phyloP scores from a whole-genome alignment of 2,329 filamentous ascomycete genomes.

The Aspergillus caelatus region DNA sequence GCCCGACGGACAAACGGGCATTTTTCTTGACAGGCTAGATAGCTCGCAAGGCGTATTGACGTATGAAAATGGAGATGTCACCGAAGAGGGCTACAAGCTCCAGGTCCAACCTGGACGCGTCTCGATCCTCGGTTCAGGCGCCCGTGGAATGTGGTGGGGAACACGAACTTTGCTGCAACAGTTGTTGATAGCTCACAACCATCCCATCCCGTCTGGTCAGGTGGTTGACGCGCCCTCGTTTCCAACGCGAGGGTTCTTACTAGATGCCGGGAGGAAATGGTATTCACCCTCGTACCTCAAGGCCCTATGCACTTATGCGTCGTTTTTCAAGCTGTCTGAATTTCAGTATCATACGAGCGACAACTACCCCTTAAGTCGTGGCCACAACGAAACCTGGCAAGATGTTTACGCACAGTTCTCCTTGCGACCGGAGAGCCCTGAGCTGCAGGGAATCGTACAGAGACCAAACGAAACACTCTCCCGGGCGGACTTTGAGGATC shows the following conservation, averaged over 20 bases:
- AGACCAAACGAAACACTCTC: slow-evolving; percentile 60
- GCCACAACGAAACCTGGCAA: slow-evolving; percentile 51
- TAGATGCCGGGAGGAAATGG: slow-evolving; percentile 60
- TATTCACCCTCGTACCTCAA: slow-evolving; percentile 58
- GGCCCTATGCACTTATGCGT: slow-evolving; percentile 63
- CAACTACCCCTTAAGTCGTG: slow-evolving; percentile 56
- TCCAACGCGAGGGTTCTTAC: slow-evolving; percentile 52
- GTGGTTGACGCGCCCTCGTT: slow-evolving; percentile 56
- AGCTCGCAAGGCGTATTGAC: slow-evolving; percentile 30
- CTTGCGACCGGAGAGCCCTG: slow-evolving; percentile 53
- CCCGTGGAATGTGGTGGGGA: slow-evolving; percentile 62
- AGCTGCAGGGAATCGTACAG: slow-evolving; percentile 54
- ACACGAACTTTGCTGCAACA: slow-evolving; percentile 59
- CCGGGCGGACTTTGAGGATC: slow-evolving; percentile 52
- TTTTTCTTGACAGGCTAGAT: slow-evolving; percentile 44
- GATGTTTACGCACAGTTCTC: slow-evolving; percentile 60
- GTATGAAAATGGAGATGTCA: slow-evolving; percentile 52
- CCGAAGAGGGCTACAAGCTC: slow-evolving; percentile 56
- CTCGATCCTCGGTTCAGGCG: slow-evolving; percentile 55
- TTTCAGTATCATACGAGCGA: slow-evolving; percentile 63
- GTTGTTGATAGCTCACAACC: slow-evolving; percentile 40
- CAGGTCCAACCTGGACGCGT: slow-evolving; percentile 41
- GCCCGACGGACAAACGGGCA: slow-evolving; percentile 40
- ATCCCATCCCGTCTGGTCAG: slow-evolving; percentile 46
- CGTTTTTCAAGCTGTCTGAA: slow-evolving; percentile 63